Evolutionary conservation across 345 rosid species (phyloP), one percentile per base, ranked within the genome.

Genomic region (Corchorus olitorius): DNA sequence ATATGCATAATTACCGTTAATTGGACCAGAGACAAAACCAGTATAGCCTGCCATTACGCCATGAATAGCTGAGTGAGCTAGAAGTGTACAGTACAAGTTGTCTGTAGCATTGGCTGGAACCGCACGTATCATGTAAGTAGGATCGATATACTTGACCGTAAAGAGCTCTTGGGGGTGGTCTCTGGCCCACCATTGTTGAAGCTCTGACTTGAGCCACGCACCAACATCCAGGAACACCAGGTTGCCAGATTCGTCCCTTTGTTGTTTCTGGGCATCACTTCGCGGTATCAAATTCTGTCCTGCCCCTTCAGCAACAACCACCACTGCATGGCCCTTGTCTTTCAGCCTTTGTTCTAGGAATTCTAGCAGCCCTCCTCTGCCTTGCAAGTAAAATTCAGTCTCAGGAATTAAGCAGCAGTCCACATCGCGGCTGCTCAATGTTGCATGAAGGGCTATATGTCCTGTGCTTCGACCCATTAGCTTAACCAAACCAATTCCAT

Each of bases 381-480:
- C 97, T 81, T 92, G 89, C 80, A 92, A 77, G 89, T 78, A 93
- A 77, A 95, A 92, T 2, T 84, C 81, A 58, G 59, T 83, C 80
- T 95, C 99, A 0, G 98, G 98, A 58, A 95, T 95, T 64, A 92
- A 75, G 79, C 96, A 90, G 80, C 97, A 95, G 84, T 95, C 99
- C 8, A 95, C 98, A 34, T 93, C 98, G 12, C 98, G 88, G 86
- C 94, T 95, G 83, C 98, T 93, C 62, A 95, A 81, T 14, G 99
- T 93, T 46, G 99, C 89, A 37, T 95, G 84, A 39, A 95, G 86
- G 17, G 97, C 90, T 75, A 95, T 95, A 85, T 95, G 98, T 48
- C 99, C 97, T 9, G 97, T 92, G 84, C 94, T 89, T 83, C 97
- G 82, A 19, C 98, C 98, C 98, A 93, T 95, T 49, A 93, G 85